phyloP scores from a whole-genome alignment of 192 early-diverging fungal species.

The Powellomyces hirtus region DNA sequence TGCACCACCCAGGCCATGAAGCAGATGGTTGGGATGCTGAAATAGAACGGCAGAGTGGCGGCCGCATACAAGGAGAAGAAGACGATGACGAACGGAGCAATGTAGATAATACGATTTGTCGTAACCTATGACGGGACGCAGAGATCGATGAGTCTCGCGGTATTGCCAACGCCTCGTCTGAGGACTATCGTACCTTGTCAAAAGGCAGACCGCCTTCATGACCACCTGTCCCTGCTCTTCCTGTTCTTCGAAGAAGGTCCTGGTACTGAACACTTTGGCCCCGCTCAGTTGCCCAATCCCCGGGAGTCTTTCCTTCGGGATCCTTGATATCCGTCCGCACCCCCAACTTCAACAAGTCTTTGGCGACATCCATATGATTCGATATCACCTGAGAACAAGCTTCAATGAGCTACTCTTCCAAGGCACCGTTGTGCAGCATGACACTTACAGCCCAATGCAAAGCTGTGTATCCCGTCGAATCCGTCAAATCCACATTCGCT shows the following conservation, averaged over 20 bases:
- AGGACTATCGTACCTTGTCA: conserved; percentile 18
- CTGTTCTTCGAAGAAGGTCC: conserved; percentile 14
- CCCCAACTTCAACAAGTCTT: conserved; percentile 72
- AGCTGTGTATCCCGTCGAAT: conserved; percentile 74
- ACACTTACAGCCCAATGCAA: conserved; percentile 85
- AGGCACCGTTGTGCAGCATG: background rate
- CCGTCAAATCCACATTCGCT: conserved; percentile 66
- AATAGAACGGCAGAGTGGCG: conserved; percentile 71
- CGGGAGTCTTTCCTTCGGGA: conserved; percentile 74
- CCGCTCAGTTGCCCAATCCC: conserved; percentile 76
- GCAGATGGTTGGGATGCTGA: conserved; percentile 65
- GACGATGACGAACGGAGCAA: conserved; percentile 68
- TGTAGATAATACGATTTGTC: conserved; percentile 65
- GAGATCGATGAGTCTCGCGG: no score
- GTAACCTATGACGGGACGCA: no score
- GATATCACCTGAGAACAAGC: conserved; percentile 37
- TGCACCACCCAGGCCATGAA: conserved; percentile 46
- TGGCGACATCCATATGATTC: conserved; percentile 48
- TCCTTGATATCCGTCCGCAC: conserved; percentile 66
- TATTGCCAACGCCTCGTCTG: no score
- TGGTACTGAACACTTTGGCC: conserved; percentile 37
- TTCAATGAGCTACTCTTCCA: background rate
- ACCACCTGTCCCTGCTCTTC: no score
- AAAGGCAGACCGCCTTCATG: conserved; percentile 1
- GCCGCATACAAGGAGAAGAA: conserved; percentile 56